A percentile compares a stretch with the other conserved stretches of the same genome.
These are phyloP conservation scores for Bipolaris gigantea DNA, from an alignment of 2,329 filamentous ascomycete species.

Conservation along the genomic window DNA sequence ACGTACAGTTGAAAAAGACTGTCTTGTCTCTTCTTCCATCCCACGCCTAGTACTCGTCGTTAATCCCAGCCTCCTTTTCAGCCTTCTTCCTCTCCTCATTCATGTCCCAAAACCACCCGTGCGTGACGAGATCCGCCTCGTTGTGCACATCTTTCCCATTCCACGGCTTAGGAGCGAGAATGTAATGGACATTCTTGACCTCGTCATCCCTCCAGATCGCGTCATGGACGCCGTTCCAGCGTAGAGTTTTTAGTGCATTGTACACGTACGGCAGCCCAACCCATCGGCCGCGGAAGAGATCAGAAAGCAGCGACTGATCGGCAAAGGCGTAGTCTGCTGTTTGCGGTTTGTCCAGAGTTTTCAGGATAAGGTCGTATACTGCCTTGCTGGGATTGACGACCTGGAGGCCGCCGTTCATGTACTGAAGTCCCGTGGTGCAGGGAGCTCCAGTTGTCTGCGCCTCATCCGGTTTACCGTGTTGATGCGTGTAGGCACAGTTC, in stretches of 20 bases:
- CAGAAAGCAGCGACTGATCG: constrained; percentile 60
- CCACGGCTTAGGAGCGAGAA: constrained; percentile 42
- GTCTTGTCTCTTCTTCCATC: background rate
- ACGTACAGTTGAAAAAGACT: background rate
- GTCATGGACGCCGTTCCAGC: constrained; percentile 58
- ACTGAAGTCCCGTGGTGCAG: constrained; percentile 54
- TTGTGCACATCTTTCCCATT: background rate
- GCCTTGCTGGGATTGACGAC: constrained; percentile 59
- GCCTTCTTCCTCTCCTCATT: background rate
- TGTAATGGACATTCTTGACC: constrained; percentile 66
- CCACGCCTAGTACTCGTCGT: background rate
- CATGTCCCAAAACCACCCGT: constrained; percentile 1
- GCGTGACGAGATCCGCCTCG: background rate
- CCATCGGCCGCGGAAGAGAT: constrained; percentile 60
- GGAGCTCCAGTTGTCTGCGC: constrained; percentile 58
- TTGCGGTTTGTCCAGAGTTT: constrained; percentile 46
- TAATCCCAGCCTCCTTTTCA: background rate
- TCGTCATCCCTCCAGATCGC: constrained; percentile 63
- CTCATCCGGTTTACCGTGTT: constrained; percentile 55
- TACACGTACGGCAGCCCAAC: constrained; percentile 62
- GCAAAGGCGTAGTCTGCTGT: constrained; percentile 55
- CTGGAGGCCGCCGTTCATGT: constrained; percentile 62
- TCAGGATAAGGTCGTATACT: constrained; percentile 55
- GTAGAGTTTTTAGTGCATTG: constrained; percentile 62
- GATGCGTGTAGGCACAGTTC: constrained; percentile 64